Conservation (phyloP, 2,329 filamentous ascomycete species). For the Pezicula carpinea region DNA sequence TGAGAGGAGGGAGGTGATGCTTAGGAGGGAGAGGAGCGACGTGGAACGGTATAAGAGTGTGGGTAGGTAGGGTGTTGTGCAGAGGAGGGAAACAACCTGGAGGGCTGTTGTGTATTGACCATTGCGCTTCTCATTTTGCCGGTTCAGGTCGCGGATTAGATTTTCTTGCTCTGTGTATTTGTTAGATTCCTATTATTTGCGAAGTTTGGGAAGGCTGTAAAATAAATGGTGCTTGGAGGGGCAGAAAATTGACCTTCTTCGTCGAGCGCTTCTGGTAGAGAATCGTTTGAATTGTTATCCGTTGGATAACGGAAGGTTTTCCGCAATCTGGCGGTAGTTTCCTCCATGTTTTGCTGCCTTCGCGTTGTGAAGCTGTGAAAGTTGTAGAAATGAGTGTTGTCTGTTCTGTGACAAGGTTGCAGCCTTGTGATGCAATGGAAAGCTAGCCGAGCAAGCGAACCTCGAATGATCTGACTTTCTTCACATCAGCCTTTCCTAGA, state of each 20-base stretch:
- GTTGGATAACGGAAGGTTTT: constrained; percentile 72
- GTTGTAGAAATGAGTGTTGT: background rate
- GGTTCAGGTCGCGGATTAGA: constrained; percentile 51
- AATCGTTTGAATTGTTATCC: constrained; percentile 50
- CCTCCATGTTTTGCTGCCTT: constrained; percentile 15
- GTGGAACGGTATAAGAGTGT: constrained; percentile 36
- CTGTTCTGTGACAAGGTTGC: background rate
- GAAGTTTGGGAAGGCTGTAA: constrained; percentile 1
- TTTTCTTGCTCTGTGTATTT: constrained; percentile 54
- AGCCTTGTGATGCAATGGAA: background rate
- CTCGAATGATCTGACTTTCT: background rate
- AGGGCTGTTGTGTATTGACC: constrained; percentile 53
- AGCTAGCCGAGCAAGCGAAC: background rate
- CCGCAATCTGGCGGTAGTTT: constrained; percentile 57
- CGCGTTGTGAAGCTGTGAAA: background rate
- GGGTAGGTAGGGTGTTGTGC: constrained; percentile 50
- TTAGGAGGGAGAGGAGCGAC: constrained; percentile 42
- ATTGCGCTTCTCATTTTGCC: constrained; percentile 54
- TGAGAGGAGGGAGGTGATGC: constrained; percentile 57
- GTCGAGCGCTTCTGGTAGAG: constrained; percentile 60
- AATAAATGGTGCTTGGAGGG: background rate
- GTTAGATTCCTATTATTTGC: constrained; percentile 21
- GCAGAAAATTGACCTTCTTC: constrained; percentile 57
- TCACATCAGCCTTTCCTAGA: background rate
- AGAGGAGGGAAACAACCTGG: constrained; percentile 53